Conservation (phyloP, 768 basidiomycete genomes). For the Termitomyces sp. region DNA sequence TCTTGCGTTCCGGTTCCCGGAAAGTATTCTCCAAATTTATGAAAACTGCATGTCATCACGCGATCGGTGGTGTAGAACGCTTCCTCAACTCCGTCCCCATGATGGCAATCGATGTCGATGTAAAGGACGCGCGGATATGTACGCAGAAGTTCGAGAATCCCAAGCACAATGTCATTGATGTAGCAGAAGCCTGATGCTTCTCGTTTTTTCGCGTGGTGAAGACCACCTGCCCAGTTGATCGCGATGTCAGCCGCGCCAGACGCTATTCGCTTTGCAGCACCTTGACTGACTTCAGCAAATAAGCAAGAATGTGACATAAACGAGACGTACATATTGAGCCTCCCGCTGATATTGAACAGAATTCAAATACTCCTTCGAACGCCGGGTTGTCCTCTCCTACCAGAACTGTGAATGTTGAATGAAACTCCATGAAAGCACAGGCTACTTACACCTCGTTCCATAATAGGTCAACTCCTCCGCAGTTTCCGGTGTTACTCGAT, state of each 20-base stretch:
- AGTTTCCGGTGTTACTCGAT: constrained; percentile 87
- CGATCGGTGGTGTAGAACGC: constrained; percentile 97
- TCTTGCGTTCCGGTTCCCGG: constrained; percentile 84
- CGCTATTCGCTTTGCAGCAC: constrained; percentile 77
- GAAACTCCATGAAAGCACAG: not conserved
- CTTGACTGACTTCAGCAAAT: constrained; percentile 27
- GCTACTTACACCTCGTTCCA: constrained; percentile 67
- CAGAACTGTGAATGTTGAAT: constrained; percentile 26
- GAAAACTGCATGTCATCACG: constrained; percentile 96
- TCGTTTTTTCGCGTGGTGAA: constrained; percentile 99
- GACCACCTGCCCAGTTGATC: constrained; percentile 97
- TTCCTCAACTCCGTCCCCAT: constrained; percentile 99
- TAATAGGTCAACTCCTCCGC: constrained; percentile 79
- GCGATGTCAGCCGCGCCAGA: constrained; percentile 86
- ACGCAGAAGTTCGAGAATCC: constrained; percentile 86
- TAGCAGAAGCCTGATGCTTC: constrained; percentile 99
- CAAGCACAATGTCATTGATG: constrained; percentile 96
- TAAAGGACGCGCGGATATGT: constrained; percentile 85
- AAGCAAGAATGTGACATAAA: not conserved
- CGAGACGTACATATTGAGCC: constrained; percentile 75
- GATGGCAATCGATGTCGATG: constrained; percentile 97
- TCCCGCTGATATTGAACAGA: constrained; percentile 94
- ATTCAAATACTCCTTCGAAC: constrained; percentile 96
- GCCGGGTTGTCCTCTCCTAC: constrained; percentile 94
- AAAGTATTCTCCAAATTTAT: constrained; percentile 96